Base-by-base conservation (phyloP, 2,329 filamentous ascomycete species). In the Colletotrichum kahawae region DNA sequence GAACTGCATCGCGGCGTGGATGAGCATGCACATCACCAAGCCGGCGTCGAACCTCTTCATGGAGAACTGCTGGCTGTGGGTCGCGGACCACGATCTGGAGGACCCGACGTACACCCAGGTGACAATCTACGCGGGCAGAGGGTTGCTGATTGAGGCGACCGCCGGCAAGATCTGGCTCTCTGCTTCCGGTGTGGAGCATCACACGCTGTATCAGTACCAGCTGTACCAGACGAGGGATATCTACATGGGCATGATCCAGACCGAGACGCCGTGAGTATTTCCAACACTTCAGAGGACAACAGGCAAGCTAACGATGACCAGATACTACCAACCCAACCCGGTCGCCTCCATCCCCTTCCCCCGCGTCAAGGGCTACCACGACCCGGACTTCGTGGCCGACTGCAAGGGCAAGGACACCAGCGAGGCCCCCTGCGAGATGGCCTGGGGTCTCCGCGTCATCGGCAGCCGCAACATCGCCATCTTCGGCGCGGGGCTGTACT, bases 201-300 rank as follows among this genome's bases (percentile, higher is more conserved):
- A 88, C 64, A 87, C 89, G 2, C 83, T 93, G n/a, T 93, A 93
- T 80, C 92, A 94, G 81, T 95, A 94, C 82, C 91, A 94, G 78
- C 85, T 94, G 67, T 84, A 86, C 78, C 85, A 87, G 65, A 92
- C 93, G 6, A 86, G 87, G 60, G 89, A 94, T 79, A 83, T 94
- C 69, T 92, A 90, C 81, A 89, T 92, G 79, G 92, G 91, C 21
- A 88, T 92, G 78, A 89, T 92, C 63, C 93, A 95, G 60, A 63
- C 60, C 16, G 93, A 95, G 82, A 92, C 93, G 6, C 90, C 93
- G 1, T 63, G 33, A 63, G 60, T 38, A 48, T 48, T 21, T 21
- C 0, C 43, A 48, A 21, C 5, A 7, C 6, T 1, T 62, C 13
- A 1, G 7, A 36, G 24, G 14, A 16, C 0, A 63, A 14, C 9